Base-by-base conservation (phyloP, 2,329 filamentous ascomycete genomes). In the Botrytis byssoidea region DNA sequence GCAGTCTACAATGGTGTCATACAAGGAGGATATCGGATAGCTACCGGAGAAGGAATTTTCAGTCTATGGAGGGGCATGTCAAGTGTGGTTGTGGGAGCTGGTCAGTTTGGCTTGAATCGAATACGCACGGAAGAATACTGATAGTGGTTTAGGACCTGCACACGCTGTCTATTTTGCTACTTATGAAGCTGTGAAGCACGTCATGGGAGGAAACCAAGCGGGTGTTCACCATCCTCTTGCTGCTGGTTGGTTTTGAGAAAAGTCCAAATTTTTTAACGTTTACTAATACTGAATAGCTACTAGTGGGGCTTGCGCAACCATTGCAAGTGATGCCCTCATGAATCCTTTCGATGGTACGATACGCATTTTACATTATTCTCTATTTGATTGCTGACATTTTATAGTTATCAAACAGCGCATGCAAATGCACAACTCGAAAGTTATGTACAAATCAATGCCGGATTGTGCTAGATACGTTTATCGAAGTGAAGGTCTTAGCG, bases 161-260 rank as follows among this genome's bases (percentile, higher is more conserved):
- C 96, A 99, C 81, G 96, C 96, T 63, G 94, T 99, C 74, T 98
- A 99, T 83, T 99, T 99, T 83, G 95, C 95, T 72, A 98, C 96
- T 59, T 99, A 98, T 83, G 96, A 99, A 85, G 90, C 93, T 74
- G 95, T 98, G 76, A 99, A 99, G 86, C 95, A 99, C 80, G 85
- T 95, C 63, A 96, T 97, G 86, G 96, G 96, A 74, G 96, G 95
- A 66, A 98, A 98, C 82, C 90, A 92, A 81, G 90, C 88, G 74
- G 94, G 93, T 75, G 91, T 92, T 71, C 95, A 99, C 82, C 95
- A 99, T 82, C 95, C 95, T 44, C 85, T 98, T 72, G 96, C 96
- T 83, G 95, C 95, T 81, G 94, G 94, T 97, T 85, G 83, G 88
- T 80, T 61, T 69, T 65, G 66, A 22, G 67, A 29, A 59, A 73